These are phyloP conservation scores for Chytriomyces hyalinus DNA, from an alignment of 192 early-diverging fungal genomes.

Conservation along the genomic window DNA sequence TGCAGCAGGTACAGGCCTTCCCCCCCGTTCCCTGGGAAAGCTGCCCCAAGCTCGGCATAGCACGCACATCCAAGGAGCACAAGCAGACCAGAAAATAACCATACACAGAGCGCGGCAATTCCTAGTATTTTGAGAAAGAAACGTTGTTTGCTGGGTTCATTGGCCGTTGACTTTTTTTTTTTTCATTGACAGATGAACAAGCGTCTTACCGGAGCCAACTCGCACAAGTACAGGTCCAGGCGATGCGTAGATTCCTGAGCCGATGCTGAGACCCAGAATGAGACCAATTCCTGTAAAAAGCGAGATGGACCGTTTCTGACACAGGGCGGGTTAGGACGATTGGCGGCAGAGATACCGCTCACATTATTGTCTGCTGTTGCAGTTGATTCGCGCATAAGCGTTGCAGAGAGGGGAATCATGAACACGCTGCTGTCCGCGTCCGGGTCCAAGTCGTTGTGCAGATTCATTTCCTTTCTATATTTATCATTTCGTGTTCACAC, in stretches of 20 bases:
- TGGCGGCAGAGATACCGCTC: neutral
- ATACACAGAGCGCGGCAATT: constrained; percentile 41
- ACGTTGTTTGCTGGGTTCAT: neutral
- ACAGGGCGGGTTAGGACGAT: neutral
- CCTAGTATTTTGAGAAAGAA: neutral
- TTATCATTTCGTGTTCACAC: no score
- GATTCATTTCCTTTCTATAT: no score
- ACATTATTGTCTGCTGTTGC: neutral
- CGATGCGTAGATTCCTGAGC: constrained; percentile 71
- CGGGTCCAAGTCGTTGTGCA: no score
- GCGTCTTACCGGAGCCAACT: constrained; percentile 33
- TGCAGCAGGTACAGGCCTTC: constrained; percentile 85
- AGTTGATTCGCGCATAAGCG: constrained; percentile 2
- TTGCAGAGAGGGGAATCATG: constrained; percentile 10
- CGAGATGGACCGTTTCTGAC: constrained; percentile 30
- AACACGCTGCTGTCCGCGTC: neutral
- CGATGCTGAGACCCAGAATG: constrained; percentile 53
- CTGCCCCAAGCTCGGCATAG: constrained; percentile 90
- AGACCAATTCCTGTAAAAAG: constrained; percentile 46
- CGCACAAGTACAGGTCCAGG: constrained; percentile 58
- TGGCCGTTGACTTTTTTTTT: neutral
- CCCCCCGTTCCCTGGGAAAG: constrained; percentile 84
- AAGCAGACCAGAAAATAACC: constrained; percentile 46
- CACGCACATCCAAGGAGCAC: constrained; percentile 82
- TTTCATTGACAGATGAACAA: neutral